phyloP scores from a whole-genome alignment of 192 early-diverging fungal genomes.

The Backusella macrospora region DNA sequence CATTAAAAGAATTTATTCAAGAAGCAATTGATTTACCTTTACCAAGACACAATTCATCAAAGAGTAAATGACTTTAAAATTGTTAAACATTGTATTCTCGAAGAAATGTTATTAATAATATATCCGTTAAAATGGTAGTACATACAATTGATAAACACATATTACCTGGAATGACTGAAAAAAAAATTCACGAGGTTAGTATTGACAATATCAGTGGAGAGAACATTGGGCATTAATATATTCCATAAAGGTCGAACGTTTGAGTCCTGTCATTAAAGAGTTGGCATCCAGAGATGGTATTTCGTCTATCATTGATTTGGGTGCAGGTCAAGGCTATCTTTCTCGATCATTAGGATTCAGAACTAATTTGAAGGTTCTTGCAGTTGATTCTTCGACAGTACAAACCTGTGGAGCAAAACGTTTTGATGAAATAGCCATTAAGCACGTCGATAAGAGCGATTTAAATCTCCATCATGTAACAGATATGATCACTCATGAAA shows the following conservation, averaged over 20 bases:
- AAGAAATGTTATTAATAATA: neutral
- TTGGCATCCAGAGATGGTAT: slow-evolving; percentile 50
- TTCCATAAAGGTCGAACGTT: slow-evolving; percentile 43
- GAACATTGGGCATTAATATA: no score
- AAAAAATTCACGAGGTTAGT: slow-evolving; percentile 69
- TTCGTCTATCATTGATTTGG: slow-evolving; percentile 66
- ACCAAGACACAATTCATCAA: slow-evolving; percentile 30
- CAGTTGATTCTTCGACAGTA: slow-evolving; percentile 66
- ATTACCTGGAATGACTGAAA: slow-evolving; percentile 71
- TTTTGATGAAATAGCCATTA: slow-evolving; percentile 54
- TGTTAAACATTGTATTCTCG: neutral
- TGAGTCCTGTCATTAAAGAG: slow-evolving; percentile 60
- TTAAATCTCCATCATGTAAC: slow-evolving; percentile 50
- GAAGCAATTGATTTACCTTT: slow-evolving; percentile 24
- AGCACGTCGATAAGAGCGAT: slow-evolving; percentile 26
- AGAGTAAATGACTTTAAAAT: slow-evolving; percentile 30
- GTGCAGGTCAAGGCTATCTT: slow-evolving; percentile 81
- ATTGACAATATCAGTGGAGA: no score
- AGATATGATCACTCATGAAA: slow-evolving; percentile 47
- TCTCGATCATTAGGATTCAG: slow-evolving; percentile 67
- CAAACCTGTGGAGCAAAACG: slow-evolving; percentile 76
- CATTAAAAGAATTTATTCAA: slow-evolving; percentile 19
- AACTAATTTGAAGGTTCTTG: slow-evolving; percentile 66
- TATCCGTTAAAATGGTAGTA: neutral
- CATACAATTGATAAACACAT: slow-evolving; percentile 54